phyloP scores from a whole-genome alignment of 2,329 filamentous ascomycete genomes.

The Colletotrichum somersetense region DNA sequence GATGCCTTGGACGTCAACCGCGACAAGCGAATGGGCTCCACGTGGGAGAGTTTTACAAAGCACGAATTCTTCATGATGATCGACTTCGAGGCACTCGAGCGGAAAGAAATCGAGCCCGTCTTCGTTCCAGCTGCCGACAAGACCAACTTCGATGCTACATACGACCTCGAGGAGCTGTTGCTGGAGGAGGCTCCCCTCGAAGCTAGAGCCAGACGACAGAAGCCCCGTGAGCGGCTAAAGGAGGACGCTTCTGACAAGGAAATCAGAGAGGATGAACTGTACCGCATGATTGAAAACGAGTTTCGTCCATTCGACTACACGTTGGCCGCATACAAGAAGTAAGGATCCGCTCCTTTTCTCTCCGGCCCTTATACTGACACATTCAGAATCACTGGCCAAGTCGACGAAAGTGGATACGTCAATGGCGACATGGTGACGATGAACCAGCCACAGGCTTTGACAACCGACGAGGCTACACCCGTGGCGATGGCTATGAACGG shows the following conservation, averaged over 20 bases:
- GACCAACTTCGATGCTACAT: conserved; percentile 98
- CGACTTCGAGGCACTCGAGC: conserved; percentile 86
- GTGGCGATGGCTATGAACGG: conserved; percentile 50
- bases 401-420: conserved; percentile 21
- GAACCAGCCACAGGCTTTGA: conserved; percentile 60
- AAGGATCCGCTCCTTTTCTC: conserved; percentile 48
- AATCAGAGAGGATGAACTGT: conserved; percentile 92
- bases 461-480: conserved; percentile 63
- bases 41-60: conserved; percentile 86
- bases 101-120: conserved; percentile 89
- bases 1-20: conserved; percentile 85
- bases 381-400: conserved; percentile 38
- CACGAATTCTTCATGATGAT: conserved; percentile 91
- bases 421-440: conserved; percentile 33
- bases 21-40: conserved; percentile 84
- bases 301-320: conserved; percentile 98
- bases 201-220: conserved; percentile 90
- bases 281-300: conserved; percentile 92
- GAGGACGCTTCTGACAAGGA: conserved; percentile 96
- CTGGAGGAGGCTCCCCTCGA: conserved; percentile 96
- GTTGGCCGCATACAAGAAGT: conserved; percentile 81
- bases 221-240: conserved; percentile 90
- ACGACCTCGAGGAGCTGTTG: conserved; percentile 93
- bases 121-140: conserved; percentile 96
- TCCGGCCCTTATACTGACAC: conserved; percentile 24